Evolutionary conservation across 176 grass and related monocot species (phyloP).

Genomic region (Zea luxurians): DNA sequence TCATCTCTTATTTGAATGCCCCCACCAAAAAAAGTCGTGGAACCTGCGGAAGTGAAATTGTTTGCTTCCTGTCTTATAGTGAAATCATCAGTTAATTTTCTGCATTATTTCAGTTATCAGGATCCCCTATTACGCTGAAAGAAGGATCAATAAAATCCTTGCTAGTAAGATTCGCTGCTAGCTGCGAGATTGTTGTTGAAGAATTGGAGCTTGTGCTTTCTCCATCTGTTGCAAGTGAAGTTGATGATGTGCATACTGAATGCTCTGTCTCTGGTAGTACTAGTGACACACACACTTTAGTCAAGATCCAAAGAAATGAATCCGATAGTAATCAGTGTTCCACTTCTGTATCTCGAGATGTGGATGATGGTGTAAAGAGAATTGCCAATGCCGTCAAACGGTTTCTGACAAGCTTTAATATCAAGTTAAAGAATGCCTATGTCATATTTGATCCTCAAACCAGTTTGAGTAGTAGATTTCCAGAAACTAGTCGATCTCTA

Average conservation of each 20-base stretch:
- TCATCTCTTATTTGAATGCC: not conserved
- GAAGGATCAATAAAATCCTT: conserved; percentile 96
- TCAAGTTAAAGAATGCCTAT: conserved; percentile 77
- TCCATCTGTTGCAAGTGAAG: conserved; percentile 57
- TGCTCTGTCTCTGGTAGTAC: conserved; percentile 54
- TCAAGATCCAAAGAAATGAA: conserved; percentile 41
- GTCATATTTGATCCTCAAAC: conserved; percentile 78
- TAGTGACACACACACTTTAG: conserved; percentile 34
- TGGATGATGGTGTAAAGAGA: conserved; percentile 92
- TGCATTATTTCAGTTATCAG: conserved; percentile 66
- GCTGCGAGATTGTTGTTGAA: conserved; percentile 80
- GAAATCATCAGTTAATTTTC: conserved; percentile 7
- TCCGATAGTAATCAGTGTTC: conserved; percentile 47
- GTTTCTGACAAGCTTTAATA: conserved; percentile 90
- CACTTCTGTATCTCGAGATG: conserved; percentile 63
- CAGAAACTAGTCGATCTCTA: conserved; percentile 55
- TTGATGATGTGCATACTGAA: conserved; percentile 46
- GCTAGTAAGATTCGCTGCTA: conserved; percentile 73
- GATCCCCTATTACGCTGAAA: conserved; percentile 65
- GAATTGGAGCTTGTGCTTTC: conserved; percentile 81
- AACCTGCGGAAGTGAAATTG: not conserved
- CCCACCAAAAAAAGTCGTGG: too few species aligned
- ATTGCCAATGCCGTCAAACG: conserved; percentile 87
- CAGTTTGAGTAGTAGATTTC: conserved; percentile 44
- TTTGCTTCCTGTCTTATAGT: not conserved